Conservation (phyloP, 176 grass and related monocot genomes). For the Oryza longistaminata region DNA sequence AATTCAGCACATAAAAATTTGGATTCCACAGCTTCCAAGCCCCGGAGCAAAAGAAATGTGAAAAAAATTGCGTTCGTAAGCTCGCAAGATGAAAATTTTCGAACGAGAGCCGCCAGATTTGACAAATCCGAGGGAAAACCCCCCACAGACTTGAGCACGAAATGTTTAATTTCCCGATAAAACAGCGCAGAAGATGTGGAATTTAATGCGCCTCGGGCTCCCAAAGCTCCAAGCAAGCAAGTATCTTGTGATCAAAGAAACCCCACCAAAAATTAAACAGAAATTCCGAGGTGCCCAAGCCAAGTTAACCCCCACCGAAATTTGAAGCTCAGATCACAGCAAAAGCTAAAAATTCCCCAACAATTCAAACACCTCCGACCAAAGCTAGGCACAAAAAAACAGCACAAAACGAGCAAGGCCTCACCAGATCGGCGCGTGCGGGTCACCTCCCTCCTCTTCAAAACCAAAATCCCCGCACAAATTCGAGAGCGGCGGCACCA, state of each 20-base stretch:
- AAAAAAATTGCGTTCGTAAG: constrained; percentile 2
- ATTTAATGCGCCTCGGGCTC: constrained; percentile 45
- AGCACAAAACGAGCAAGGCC: constrained; percentile 16
- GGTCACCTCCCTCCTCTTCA: constrained; percentile 30
- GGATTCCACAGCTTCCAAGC: neutral
- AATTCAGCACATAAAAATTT: constrained; percentile 13
- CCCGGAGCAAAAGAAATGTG: neutral
- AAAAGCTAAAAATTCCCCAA: neutral
- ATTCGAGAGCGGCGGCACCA: constrained; percentile 4
- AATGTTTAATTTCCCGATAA: constrained; percentile 38
- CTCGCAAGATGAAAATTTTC: constrained; percentile 33
- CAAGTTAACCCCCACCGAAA: constrained; percentile 16
- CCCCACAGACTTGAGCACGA: neutral
- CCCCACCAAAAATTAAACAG: neutral
- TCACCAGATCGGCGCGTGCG: constrained; percentile 52
- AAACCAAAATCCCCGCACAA: neutral
- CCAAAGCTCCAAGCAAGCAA: constrained; percentile 35
- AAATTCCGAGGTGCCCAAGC: neutral
- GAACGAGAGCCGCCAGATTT: constrained; percentile 31
- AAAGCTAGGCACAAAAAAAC: neutral
- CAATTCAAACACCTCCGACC: constrained; percentile 20
- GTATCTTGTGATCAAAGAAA: constrained; percentile 43
- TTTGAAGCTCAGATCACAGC: constrained; percentile 28
- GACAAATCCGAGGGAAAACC: constrained; percentile 5
- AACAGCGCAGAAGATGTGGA: constrained; percentile 29